Percentiles rank a stretch among this genome's conserved stretches.
phyloP scores from a whole-genome alignment of 768 basidiomycete genomes.

The Boletus patriciae region DNA sequence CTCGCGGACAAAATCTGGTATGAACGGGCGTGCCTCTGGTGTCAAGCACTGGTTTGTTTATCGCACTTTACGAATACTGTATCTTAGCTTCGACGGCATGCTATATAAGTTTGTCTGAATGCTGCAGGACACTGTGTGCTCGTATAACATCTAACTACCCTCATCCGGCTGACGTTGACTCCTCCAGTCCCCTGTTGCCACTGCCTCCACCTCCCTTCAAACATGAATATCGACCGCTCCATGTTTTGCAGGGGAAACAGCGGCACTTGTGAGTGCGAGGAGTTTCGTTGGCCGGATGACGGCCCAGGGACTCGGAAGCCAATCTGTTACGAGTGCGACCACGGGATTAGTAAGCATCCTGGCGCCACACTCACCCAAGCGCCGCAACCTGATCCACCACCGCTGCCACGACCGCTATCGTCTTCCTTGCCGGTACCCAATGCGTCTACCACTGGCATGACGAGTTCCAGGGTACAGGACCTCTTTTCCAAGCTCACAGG shows the following conservation, averaged over 20 bases:
- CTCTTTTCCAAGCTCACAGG: neutral
- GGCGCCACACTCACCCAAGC: neutral
- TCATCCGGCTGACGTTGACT: no score
- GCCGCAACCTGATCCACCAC: neutral
- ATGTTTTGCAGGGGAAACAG: neutral
- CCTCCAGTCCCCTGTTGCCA: no score
- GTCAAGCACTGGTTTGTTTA: slow-evolving; percentile 6
- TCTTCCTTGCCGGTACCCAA: neutral
- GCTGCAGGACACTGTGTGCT: neutral
- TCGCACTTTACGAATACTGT: neutral
- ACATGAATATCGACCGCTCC: neutral
- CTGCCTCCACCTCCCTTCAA: neutral
- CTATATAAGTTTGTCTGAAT: no score
- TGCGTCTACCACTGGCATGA: neutral
- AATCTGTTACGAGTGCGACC: neutral
- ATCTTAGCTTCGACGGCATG: neutral
- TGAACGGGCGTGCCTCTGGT: slow-evolving; percentile 11
- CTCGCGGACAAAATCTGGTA: slow-evolving; percentile 13
- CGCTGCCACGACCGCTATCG: neutral
- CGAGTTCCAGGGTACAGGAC: neutral
- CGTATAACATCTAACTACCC: no score
- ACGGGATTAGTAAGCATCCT: slow-evolving; percentile 1
- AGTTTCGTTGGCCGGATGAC: neutral
- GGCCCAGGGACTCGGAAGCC: neutral
- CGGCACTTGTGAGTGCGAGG: neutral